Evolutionary conservation across 192 early-diverging fungal genomes (phyloP).

Genomic region (Phlyctochytrium bullatum): DNA sequence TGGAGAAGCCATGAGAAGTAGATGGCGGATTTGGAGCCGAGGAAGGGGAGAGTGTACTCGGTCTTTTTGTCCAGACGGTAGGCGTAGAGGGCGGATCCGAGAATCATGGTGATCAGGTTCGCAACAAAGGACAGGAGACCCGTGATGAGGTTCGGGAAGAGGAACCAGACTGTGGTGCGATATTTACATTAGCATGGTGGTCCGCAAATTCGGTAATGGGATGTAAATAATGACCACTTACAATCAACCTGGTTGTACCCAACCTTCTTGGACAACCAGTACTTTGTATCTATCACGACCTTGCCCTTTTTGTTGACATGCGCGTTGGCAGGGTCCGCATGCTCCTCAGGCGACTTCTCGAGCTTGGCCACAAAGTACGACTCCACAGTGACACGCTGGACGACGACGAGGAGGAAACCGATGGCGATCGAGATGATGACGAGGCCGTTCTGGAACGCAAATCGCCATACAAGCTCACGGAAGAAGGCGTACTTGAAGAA

Average conservation of each 20-base stretch:
- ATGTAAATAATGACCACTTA: not conserved
- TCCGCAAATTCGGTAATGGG: not conserved
- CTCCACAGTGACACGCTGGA: slow-evolving; percentile 4
- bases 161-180: slow-evolving; percentile 2
- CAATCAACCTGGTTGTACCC: slow-evolving; percentile 17
- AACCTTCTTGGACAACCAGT: slow-evolving; percentile 7
- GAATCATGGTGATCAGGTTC: not conserved
- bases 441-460: slow-evolving; percentile 12
- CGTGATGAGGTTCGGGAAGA: slow-evolving; percentile 12
- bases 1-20: slow-evolving; percentile 13
- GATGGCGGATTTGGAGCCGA: not conserved
- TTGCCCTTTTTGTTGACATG: not conserved
- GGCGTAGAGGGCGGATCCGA: slow-evolving; percentile 9
- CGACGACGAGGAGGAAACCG: not conserved
- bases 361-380: slow-evolving; percentile 6
- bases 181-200: not conserved
- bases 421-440: slow-evolving; percentile 4
- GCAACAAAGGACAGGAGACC: slow-evolving; percentile 6
- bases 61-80: slow-evolving; percentile 15
- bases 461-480: not conserved
- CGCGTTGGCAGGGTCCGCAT: not conserved
- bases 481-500: not conserved
- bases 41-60: not conserved
- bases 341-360: not conserved
- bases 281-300: slow-evolving; percentile 1